Evolutionary conservation across 2,329 filamentous ascomycete genomes (phyloP).

Genomic region (Claviceps humidiphila): DNA sequence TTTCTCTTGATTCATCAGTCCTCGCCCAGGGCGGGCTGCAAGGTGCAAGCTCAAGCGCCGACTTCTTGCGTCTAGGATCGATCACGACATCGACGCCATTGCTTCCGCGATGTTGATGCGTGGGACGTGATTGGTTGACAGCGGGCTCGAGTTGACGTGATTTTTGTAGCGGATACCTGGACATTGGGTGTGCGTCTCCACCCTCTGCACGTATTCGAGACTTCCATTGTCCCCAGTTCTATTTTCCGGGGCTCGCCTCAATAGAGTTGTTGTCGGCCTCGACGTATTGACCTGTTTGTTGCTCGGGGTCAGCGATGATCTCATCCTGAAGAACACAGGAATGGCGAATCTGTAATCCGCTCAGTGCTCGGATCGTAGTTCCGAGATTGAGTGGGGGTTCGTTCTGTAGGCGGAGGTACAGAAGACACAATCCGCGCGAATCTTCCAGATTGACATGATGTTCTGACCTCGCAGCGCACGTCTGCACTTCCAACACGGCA

Average conservation of each 20-base stretch:
- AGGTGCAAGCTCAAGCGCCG: conserved; percentile 9
- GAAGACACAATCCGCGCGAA: too few relatives aligned
- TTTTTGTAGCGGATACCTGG: conserved; percentile 5
- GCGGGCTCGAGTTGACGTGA: conserved; percentile 10
- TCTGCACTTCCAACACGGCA: too few relatives aligned
- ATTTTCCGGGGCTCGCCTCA: conserved; percentile 3
- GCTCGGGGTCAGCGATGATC: background rate
- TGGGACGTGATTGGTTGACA: conserved; percentile 22
- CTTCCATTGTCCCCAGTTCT: background rate
- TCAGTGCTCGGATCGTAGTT: too few relatives aligned
- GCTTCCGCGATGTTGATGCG: conserved; percentile 29
- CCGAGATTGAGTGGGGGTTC: too few relatives aligned
- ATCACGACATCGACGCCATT: conserved; percentile 42
- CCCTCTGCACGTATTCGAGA: background rate
- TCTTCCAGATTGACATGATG: too few relatives aligned
- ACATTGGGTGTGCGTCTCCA: too few relatives aligned
- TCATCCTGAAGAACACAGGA: background rate
- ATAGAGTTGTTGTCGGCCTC: conserved; percentile 1
- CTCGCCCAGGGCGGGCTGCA: background rate
- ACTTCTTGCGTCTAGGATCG: conserved; percentile 21
- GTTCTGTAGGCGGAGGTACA: too few relatives aligned
- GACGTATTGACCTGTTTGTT: background rate
- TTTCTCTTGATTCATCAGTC: background rate
- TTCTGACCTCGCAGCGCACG: too few relatives aligned
- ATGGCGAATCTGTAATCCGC: background rate